Conservation (phyloP, 768 basidiomycete genomes). For the Pleurotus cornucopiae region DNA sequence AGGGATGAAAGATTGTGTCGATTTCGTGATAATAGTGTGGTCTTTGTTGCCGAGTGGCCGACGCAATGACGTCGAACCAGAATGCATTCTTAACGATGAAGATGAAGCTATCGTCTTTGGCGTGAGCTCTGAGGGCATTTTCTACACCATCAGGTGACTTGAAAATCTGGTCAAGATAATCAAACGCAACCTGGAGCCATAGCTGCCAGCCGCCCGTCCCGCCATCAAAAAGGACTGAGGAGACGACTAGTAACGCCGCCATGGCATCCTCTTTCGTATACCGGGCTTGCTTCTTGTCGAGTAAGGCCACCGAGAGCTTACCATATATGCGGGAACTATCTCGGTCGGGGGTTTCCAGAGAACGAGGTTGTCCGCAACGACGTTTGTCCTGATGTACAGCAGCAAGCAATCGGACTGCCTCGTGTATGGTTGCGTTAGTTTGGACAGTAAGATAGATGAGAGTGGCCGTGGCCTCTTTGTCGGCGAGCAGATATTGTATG, state of each 20-base stretch:
- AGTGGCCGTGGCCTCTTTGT: no score
- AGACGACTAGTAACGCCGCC: constrained; percentile 73
- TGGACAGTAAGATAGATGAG: no score
- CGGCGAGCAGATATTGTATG: constrained; percentile 66
- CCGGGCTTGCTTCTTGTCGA: not conserved
- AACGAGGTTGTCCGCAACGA: not conserved
- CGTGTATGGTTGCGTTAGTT: constrained; percentile 14
- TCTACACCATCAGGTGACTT: constrained; percentile 33
- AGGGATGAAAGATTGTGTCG: constrained; percentile 49
- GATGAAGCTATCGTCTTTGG: constrained; percentile 42
- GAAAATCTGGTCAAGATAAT: constrained; percentile 50
- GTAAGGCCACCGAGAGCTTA: not conserved
- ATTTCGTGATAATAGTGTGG: constrained; percentile 59
- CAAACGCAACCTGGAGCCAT: constrained; percentile 62
- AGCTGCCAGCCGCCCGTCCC: constrained; percentile 65
- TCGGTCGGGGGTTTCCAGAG: not conserved
- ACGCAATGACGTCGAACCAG: constrained; percentile 85
- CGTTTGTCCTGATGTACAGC: constrained; percentile 43
- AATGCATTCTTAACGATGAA: constrained; percentile 83
- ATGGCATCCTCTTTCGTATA: constrained; percentile 59
- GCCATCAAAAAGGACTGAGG: constrained; percentile 74
- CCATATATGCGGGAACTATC: not conserved
- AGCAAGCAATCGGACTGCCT: constrained; percentile 63
- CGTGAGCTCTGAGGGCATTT: constrained; percentile 33
- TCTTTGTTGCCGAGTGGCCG: constrained; percentile 56